A percentile compares a stretch with the other conserved stretches of the same genome.
Evolutionary conservation across 169 alveolate species (phyloP).

Genomic region (Cryptosporidium viatorum): DNA sequence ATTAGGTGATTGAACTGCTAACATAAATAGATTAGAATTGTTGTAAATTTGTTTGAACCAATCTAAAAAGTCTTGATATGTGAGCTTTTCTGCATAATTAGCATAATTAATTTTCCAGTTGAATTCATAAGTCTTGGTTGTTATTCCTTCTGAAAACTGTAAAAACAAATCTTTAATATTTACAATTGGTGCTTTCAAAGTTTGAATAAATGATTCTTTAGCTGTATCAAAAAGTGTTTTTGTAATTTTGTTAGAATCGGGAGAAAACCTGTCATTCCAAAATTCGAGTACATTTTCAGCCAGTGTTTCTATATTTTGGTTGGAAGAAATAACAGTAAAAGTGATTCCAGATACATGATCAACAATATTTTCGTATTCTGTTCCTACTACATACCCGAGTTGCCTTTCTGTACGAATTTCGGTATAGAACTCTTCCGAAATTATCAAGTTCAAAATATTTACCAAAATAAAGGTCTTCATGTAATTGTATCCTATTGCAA

Average conservation of each 20-base stretch:
- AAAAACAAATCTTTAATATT: neutral
- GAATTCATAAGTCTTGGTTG: neutral
- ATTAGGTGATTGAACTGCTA: slow-evolving; percentile 33
- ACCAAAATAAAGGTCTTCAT: neutral
- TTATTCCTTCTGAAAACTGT: neutral
- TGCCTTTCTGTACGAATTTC: slow-evolving; percentile 40
- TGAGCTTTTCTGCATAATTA: neutral
- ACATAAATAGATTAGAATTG: neutral
- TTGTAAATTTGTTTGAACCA: slow-evolving; percentile 17
- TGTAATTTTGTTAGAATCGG: neutral
- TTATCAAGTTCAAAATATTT: neutral
- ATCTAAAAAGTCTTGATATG: slow-evolving; percentile 7
- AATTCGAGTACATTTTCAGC: slow-evolving; percentile 29
- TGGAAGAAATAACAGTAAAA: slow-evolving; percentile 24
- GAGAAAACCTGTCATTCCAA: slow-evolving; percentile 33
- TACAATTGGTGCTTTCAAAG: neutral
- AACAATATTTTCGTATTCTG: neutral
- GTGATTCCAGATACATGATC: slow-evolving; percentile 4
- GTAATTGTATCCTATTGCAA: slow-evolving; percentile 13
- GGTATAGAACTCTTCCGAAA: slow-evolving; percentile 18
- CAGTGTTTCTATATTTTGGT: neutral
- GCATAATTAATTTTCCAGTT: neutral
- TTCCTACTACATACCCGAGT: neutral
- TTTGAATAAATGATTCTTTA: slow-evolving; percentile 1
- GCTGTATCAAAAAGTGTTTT: neutral